Evolutionary conservation across 768 basidiomycete species (phyloP).

Genomic region (Lactifluus hygrophoroides): DNA sequence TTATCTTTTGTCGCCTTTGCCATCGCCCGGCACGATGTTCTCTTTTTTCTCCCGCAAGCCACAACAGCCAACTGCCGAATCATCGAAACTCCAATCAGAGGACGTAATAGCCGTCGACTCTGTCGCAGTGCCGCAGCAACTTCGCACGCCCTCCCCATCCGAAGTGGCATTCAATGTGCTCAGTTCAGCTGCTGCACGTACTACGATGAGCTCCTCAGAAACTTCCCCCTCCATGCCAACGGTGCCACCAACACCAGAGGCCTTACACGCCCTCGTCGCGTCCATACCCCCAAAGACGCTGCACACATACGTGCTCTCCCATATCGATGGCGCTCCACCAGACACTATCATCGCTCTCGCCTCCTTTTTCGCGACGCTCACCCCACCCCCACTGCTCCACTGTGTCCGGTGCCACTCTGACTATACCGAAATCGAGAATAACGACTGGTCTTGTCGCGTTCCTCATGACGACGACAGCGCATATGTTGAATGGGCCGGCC

Average conservation of each 20-base stretch:
- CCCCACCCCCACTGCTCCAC: conserved; percentile 60
- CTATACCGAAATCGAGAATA: conserved; percentile 66
- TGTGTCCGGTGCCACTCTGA: conserved; percentile 68
- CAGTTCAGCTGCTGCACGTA: conserved; percentile 9
- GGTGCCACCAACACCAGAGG: conserved; percentile 23
- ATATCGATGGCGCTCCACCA: conserved; percentile 34
- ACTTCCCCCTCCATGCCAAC: conserved; percentile 24
- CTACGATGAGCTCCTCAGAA: conserved; percentile 22
- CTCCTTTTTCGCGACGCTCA: conserved; percentile 51
- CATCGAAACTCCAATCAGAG: not conserved
- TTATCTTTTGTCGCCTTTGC: conserved; percentile 7
- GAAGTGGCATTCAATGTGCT: conserved; percentile 24
- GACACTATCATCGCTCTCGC: conserved; percentile 40
- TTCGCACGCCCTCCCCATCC: conserved; percentile 49
- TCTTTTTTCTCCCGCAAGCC: conserved; percentile 14
- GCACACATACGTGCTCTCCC: conserved; percentile 50
- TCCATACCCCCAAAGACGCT: conserved; percentile 60
- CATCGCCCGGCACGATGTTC: conserved; percentile 11
- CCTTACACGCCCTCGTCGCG: conserved; percentile 44
- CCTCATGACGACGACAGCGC: conserved; percentile 79
- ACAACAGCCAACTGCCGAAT: conserved; percentile 1
- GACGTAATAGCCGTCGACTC: conserved; percentile 5
- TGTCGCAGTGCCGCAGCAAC: conserved; percentile 28
- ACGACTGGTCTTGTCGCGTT: conserved; percentile 59
- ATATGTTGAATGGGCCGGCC: conserved; percentile 52